Percentiles rank a stretch among this genome's conserved stretches.
Conservation (phyloP, 2,329 filamentous ascomycete species). For the Scopulariopsis brevicaulis region DNA sequence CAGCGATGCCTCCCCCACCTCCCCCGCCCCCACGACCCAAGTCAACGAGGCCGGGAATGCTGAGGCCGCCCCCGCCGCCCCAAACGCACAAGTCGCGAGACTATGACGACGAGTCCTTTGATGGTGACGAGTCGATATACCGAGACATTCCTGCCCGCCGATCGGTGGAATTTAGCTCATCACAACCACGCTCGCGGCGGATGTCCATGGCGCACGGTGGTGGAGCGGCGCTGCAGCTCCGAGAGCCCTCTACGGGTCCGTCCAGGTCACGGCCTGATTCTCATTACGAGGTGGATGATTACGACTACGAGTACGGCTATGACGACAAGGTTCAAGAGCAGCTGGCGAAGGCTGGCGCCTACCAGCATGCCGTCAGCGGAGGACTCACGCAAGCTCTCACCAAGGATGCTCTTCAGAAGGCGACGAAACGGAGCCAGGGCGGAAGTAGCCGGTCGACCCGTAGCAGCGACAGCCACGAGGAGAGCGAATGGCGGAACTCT, state of each 20-base stretch:
- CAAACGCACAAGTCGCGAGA: slow-evolving; percentile 4
- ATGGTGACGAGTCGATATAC: neutral
- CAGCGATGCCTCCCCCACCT: slow-evolving; percentile 14
- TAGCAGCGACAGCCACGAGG: slow-evolving; percentile 49
- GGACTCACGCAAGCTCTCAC: slow-evolving; percentile 37
- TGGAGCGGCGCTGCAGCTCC: neutral
- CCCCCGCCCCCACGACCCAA: neutral
- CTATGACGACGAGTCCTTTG: slow-evolving; percentile 5
- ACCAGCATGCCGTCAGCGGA: slow-evolving; percentile 41
- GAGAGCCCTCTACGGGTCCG: neutral
- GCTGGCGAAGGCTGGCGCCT: slow-evolving; percentile 29
- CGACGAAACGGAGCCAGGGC: slow-evolving; percentile 29
- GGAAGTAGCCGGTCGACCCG: slow-evolving; percentile 44
- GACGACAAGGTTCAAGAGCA: slow-evolving; percentile 21
- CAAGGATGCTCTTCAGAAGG: slow-evolving; percentile 41
- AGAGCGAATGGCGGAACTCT: slow-evolving; percentile 51
- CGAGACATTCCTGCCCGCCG: slow-evolving; percentile 1
- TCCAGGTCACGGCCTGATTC: neutral
- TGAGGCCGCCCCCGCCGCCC: slow-evolving; percentile 1
- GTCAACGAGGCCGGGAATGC: neutral
- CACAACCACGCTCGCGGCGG: neutral
- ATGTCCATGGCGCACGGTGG: slow-evolving; percentile 1
- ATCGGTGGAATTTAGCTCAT: neutral
- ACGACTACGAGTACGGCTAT: slow-evolving; percentile 2
- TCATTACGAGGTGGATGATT: neutral